Percentiles rank a stretch among this genome's conserved stretches.
These are phyloP conservation scores for Arthroderma uncinatum DNA, from an alignment of 2,329 filamentous ascomycete genomes.

Conservation along the genomic window DNA sequence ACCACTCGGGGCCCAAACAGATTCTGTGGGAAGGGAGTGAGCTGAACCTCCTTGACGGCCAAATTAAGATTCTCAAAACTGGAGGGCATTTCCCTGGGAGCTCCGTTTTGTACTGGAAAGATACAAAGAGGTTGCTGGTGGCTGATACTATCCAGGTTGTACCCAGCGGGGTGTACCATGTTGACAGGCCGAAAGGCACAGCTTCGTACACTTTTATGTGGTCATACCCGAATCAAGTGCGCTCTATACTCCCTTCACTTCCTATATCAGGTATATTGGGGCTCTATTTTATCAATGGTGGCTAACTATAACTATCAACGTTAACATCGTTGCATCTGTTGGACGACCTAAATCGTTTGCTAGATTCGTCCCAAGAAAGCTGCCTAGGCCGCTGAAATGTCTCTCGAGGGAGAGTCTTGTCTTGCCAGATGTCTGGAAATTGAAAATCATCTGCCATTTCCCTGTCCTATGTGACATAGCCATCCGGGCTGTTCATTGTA, in stretches of 20 bases:
- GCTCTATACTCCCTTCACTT: neutral
- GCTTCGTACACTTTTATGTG: conserved; percentile 60
- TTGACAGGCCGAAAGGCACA: conserved; percentile 33
- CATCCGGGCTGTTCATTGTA: neutral
- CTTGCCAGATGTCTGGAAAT: neutral
- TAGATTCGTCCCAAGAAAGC: neutral
- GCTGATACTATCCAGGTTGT: conserved; percentile 68
- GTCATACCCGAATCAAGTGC: conserved; percentile 54
- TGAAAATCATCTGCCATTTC: neutral
- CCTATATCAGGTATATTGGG: conserved; percentile 3
- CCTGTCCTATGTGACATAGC: conserved; percentile 1
- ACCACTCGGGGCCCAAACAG: conserved; percentile 14
- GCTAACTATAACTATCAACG: neutral
- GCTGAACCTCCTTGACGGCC: conserved; percentile 26
- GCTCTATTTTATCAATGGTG: neutral
- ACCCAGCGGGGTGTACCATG: conserved; percentile 34
- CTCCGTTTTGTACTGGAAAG: conserved; percentile 52
- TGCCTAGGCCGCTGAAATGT: neutral
- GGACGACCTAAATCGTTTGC: neutral
- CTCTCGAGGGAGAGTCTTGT: neutral
- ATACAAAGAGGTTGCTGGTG: conserved; percentile 53
- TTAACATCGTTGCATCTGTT: neutral
- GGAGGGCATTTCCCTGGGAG: conserved; percentile 74
- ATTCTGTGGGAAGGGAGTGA: conserved; percentile 26
- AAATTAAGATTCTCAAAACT: conserved; percentile 43